Evolutionary conservation across 208 protist genomes (phyloP).

Genomic region (Novymonas esmeraldas): DNA sequence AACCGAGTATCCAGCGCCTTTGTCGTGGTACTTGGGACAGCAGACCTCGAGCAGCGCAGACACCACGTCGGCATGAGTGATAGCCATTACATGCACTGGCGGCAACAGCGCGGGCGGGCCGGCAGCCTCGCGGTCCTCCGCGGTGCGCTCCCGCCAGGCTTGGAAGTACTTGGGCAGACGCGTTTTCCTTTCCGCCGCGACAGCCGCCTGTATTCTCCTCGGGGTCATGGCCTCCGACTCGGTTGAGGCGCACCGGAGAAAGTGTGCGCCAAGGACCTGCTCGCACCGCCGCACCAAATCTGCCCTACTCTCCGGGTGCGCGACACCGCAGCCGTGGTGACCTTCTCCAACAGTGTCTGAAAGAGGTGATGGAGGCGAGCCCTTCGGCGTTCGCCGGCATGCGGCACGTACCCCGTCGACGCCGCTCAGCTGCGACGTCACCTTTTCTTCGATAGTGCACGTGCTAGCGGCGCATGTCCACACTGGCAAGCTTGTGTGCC

Average conservation of each 20-base stretch:
- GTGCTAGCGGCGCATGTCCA: conserved; percentile 39
- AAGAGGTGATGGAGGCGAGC: not conserved
- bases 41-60: conserved; percentile 59
- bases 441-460: conserved; percentile 15
- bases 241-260: conserved; percentile 20
- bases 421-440: conserved; percentile 5
- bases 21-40: conserved; percentile 62
- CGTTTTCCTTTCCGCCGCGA: conserved; percentile 39
- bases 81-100: conserved; percentile 67
- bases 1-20: conserved; percentile 61
- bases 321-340: conserved; percentile 42
- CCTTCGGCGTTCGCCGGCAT: not conserved
- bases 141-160: conserved; percentile 24
- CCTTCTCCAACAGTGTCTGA: not conserved
- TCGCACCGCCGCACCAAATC: conserved; percentile 63
- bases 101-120: conserved; percentile 55
- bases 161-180: conserved; percentile 65
- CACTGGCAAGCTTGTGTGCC: conserved; percentile 40
- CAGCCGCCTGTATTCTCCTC: conserved; percentile 34
- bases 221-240: conserved; percentile 39
- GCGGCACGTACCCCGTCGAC: not conserved
- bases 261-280: conserved; percentile 55
- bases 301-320: conserved; percentile 51
- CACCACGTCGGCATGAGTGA: conserved; percentile 84
- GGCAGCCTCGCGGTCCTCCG: conserved; percentile 16